Conservation (phyloP, 345 rosid genomes). For the Eucalyptus pauciflora region DNA sequence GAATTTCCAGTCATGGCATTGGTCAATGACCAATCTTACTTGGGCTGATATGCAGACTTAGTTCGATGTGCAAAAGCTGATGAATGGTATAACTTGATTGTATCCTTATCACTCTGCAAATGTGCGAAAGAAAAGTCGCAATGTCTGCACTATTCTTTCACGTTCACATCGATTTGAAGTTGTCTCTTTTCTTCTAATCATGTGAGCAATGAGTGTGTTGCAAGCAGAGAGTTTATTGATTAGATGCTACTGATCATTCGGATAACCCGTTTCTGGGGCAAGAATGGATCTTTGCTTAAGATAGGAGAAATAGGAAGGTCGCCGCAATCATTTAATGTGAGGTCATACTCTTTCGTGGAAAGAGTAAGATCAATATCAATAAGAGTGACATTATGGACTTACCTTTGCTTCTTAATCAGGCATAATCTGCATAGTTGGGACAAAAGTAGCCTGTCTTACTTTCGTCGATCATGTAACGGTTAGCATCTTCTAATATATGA, state of each 20-base stretch:
- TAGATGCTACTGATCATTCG: not conserved
- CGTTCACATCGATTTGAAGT: not conserved
- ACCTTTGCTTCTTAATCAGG: no score
- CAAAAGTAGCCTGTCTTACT: no score
- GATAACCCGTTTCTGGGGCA: not conserved
- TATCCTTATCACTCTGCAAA: not conserved
- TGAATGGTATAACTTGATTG: not conserved
- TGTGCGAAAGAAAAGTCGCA: not conserved
- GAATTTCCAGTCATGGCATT: not conserved
- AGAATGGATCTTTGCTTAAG: not conserved
- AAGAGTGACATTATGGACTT: no score
- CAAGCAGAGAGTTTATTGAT: not conserved
- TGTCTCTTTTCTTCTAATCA: not conserved
- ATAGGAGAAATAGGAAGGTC: not conserved
- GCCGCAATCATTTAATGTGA: not conserved
- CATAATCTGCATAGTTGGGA: no score
- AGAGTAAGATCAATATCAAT: no score
- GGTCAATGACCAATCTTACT: not conserved
- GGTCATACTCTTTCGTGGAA: no score
- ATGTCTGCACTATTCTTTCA: not conserved
- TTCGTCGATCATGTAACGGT: not conserved
- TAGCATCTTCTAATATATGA: not conserved
- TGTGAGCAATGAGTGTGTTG: not conserved
- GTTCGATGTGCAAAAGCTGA: not conserved
- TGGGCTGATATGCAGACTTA: not conserved